These are phyloP conservation scores for Priceomyces castillae DNA, from an alignment of 805 yeast species.

Conservation along the genomic window DNA sequence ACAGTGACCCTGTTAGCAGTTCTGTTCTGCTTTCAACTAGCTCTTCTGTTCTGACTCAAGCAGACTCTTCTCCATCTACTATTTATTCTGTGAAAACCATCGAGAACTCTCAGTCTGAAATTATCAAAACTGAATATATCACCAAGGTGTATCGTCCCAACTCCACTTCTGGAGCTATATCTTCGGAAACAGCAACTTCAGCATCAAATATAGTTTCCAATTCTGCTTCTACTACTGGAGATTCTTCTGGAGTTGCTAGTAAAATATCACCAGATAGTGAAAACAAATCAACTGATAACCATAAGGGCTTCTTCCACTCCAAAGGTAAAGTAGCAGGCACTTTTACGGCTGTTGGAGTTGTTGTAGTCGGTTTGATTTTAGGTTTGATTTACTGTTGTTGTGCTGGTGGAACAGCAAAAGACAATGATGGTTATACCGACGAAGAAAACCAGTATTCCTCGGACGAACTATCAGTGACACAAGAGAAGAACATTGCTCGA, in stretches of 20 bases:
- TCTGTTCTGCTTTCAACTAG: too few relatives aligned
- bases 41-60: constrained; percentile 11
- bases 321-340: constrained; percentile 85
- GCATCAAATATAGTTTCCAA: neutral
- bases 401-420: constrained; percentile 13
- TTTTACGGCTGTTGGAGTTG: constrained; percentile 74
- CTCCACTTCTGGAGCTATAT: neutral
- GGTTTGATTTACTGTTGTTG: constrained; percentile 42
- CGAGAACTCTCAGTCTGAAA: constrained; percentile 10
- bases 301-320: constrained; percentile 55
- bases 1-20: too few relatives aligned
- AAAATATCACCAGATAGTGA: neutral
- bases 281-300: constrained; percentile 1
- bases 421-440: constrained; percentile 31
- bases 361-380: constrained; percentile 43
- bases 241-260: neutral
- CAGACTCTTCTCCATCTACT: constrained; percentile 14
- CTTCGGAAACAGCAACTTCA: constrained; percentile 7
- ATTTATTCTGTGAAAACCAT: constrained; percentile 16
- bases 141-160: constrained; percentile 4
- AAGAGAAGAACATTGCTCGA: constrained; percentile 18
- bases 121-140: constrained; percentile 15
- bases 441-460: constrained; percentile 39
- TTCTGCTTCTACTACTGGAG: neutral
- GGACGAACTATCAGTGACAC: constrained; percentile 25